Evolutionary conservation across 192 early-diverging fungal species (phyloP).

Genomic region (Physocladia obscura): DNA sequence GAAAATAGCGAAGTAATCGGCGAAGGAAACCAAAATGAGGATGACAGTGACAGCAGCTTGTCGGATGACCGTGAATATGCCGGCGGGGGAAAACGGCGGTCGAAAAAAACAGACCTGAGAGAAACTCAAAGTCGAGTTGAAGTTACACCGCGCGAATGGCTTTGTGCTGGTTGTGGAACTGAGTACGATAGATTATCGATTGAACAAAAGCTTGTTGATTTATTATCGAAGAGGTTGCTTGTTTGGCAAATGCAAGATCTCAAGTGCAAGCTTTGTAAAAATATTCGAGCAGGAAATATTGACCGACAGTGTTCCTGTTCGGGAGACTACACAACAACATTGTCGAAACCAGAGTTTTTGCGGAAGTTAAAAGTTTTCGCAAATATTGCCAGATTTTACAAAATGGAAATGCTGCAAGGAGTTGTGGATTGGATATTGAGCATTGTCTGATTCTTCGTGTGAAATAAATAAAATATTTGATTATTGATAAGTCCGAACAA

Average conservation of each 20-base stretch:
- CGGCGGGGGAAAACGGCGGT: neutral
- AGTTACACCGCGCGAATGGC: conserved; percentile 51
- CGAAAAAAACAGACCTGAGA: conserved; percentile 16
- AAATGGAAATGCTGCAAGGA: conserved; percentile 56
- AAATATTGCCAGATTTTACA: conserved; percentile 63
- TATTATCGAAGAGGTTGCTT: conserved; percentile 63
- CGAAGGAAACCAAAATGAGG: conserved; percentile 10
- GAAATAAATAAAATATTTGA: neutral
- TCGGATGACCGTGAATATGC: neutral
- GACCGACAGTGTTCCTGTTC: conserved; percentile 72
- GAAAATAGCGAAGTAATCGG: conserved; percentile 1
- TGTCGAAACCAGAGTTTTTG: conserved; percentile 53
- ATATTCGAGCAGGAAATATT: conserved; percentile 80
- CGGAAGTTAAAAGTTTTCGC: conserved; percentile 60
- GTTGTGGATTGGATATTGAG: conserved; percentile 53
- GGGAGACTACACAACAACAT: conserved; percentile 56
- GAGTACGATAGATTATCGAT: conserved; percentile 78
- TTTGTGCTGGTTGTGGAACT: conserved; percentile 72
- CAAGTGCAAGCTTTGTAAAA: conserved; percentile 74
- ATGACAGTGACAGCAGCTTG: conserved; percentile 21
- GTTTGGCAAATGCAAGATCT: conserved; percentile 90
- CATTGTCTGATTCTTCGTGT: conserved; percentile 3
- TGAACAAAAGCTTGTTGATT: conserved; percentile 79
- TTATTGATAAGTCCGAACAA: neutral
- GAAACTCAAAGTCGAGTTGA: neutral